Percentiles rank a stretch among this genome's conserved stretches.
phyloP scores from a whole-genome alignment of 345 rosid genomes.

The Brassica juncea region DNA sequence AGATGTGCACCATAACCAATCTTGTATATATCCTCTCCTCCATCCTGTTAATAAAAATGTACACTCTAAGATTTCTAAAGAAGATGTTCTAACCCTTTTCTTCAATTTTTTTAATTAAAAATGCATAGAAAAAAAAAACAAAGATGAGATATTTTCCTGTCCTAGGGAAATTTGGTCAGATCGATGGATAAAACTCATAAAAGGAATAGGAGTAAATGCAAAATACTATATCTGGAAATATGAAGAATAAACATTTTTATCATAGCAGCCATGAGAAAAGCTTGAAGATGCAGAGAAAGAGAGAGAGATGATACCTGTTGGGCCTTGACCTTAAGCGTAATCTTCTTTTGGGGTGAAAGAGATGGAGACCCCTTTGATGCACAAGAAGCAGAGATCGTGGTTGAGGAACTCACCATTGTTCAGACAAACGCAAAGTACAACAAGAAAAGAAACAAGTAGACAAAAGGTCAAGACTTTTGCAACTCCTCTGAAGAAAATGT shows the following conservation, averaged over 20 bases:
- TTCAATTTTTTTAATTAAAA: not conserved
- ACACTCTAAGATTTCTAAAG: not conserved
- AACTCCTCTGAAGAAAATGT: not conserved
- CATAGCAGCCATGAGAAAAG: not conserved
- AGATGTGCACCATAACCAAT: constrained; percentile 46
- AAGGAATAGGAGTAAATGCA: not conserved
- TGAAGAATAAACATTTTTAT: not conserved
- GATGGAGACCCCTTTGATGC: constrained; percentile 28
- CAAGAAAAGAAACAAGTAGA: not conserved
- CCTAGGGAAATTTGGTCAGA: not conserved
- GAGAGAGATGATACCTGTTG: constrained; percentile 26
- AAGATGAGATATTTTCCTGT: not conserved
- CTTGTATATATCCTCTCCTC: constrained; percentile 49
- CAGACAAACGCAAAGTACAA: not conserved
- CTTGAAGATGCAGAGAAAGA: not conserved
- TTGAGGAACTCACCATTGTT: constrained; percentile 34
- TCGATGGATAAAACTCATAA: not conserved
- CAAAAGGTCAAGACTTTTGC: not conserved
- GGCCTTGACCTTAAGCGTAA: constrained; percentile 29
- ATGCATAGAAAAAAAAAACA: not conserved
- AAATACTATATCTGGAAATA: not conserved
- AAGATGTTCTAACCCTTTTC: not conserved
- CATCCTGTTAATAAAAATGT: constrained; percentile 42
- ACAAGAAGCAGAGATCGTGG: constrained; percentile 34
- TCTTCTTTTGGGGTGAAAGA: constrained; percentile 9